These are phyloP conservation scores for Setaria italica DNA, from an alignment of 202 grass and related monocot species.

Conservation along the genomic window DNA sequence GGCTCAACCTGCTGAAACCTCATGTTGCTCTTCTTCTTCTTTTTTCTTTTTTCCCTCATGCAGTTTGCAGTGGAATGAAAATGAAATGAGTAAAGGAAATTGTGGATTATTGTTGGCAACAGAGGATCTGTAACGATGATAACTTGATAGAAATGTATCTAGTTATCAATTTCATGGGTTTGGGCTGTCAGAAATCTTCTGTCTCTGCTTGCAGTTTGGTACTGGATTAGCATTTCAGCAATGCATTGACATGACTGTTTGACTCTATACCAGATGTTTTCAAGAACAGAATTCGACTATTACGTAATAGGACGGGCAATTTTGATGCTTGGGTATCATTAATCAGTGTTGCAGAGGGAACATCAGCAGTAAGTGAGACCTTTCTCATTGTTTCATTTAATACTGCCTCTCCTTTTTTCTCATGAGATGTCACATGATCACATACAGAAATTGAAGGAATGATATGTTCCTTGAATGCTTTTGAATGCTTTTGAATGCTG, in stretches of 20 bases:
- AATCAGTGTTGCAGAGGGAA: conserved; percentile 60
- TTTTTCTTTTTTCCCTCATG: not conserved
- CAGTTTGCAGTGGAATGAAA: not conserved
- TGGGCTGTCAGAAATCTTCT: not conserved
- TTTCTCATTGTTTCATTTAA: conserved; percentile 34
- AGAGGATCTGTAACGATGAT: not conserved
- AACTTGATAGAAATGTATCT: not conserved
- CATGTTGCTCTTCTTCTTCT: not conserved
- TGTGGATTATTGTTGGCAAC: not conserved
- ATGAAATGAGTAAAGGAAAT: not conserved
- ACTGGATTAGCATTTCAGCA: conserved; percentile 36
- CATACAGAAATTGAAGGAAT: conserved; percentile 24
- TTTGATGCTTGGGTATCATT: conserved; percentile 76
- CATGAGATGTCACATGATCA: not conserved
- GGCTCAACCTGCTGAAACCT: not conserved
- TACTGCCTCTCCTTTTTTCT: conserved; percentile 1
- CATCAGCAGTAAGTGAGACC: conserved; percentile 56
- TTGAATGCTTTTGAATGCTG: conserved; percentile 18
- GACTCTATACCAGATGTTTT: conserved; percentile 49
- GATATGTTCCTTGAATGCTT: conserved; percentile 32
- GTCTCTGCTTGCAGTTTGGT: conserved; percentile 24
- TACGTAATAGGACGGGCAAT: conserved; percentile 36
- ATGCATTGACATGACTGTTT: conserved; percentile 34
- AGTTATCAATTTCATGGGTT: not conserved
- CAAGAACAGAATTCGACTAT: conserved; percentile 45